Evolutionary conservation across 129 eudicot genomes (phyloP), one percentile per base, ranked within the genome.

Genomic region (Centrapalus pauciflorus): DNA sequence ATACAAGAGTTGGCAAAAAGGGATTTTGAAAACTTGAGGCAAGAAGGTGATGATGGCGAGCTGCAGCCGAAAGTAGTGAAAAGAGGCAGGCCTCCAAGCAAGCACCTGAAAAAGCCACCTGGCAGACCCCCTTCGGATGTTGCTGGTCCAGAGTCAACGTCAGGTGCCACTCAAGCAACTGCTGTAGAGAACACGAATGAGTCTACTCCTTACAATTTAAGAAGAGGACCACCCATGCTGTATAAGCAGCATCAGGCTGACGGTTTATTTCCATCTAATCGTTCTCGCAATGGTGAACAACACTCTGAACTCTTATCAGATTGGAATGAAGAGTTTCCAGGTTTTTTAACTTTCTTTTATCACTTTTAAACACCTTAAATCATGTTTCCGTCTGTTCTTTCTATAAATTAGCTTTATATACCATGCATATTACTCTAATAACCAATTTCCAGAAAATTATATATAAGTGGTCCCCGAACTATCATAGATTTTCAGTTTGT

Each of bases 271-370:
- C 65, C 89, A 46, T 77, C 97, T 7, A 41, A 77, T 66, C 84
- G 80, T 26, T 52, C 92, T 16, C 89, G 89, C 32, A 74, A 80
- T 58, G 84, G 85, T 61, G 96, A 90, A 72, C 79, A 63, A 27
- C 71, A 79, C 60, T 85, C 86, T 8, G 98, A 93, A 24, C 80
- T 80, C 81, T 72, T 69, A 56, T 24, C 81, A n/a, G 88, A 86
- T 57, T 90, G 90, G 97, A 81, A 84, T 50, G 77, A 79, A 77
- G 97, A 90, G 69, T 90, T 90, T 79, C 97, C 97, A 86, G 97
- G 97, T 90, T 58, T 56, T 62, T 14, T 17, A 12, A 27, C 16
- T 38, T 0, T 27, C 6, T 50, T 66, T 55, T 24, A 25, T 28
- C 20, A 8, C 27, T 45, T 21, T 48, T 17, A 38, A n/a, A 55